These are phyloP conservation scores for Avena sativa DNA, from an alignment of 176 grass and related monocot genomes.

Conservation along the genomic window DNA sequence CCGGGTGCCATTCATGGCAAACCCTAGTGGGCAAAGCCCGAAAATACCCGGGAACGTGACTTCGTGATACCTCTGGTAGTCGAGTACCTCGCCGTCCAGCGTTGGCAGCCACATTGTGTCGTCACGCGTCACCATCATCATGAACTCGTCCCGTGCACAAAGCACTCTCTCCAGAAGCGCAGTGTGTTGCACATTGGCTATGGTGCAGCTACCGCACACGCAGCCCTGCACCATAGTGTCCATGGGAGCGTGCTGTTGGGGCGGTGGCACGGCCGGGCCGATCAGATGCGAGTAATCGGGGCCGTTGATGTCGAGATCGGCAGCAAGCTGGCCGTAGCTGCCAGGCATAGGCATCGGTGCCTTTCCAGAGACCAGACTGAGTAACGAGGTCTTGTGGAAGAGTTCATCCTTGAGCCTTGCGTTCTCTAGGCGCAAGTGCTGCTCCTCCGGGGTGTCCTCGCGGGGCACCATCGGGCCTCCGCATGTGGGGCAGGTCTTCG, in stretches of 20 bases:
- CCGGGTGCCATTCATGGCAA: conserved; percentile 2
- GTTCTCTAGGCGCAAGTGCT: conserved; percentile 21
- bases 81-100: not conserved
- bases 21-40: not conserved
- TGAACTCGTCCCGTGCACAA: conserved; percentile 12
- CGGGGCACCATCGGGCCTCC: not conserved
- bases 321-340: not conserved
- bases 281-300: not conserved
- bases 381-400: fast-evolving
- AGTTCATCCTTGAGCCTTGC: not conserved
- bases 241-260: not conserved
- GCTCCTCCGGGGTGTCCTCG: not conserved
- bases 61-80: not conserved
- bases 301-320: not conserved
- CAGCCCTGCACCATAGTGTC: not conserved
- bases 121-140: not conserved
- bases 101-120: conserved; percentile 19
- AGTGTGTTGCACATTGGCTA: not conserved
- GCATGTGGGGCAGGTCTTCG: conserved; percentile 2
- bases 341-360: not conserved
- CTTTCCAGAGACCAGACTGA: not conserved
- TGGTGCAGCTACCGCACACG: not conserved
- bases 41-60: not conserved
- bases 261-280: not conserved
- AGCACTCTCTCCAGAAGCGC: not conserved